A percentile compares a stretch with the other conserved stretches of the same genome.
Evolutionary conservation across 352 stramenopile genomes (phyloP).

Genomic region (Nothophytophthora sp.): DNA sequence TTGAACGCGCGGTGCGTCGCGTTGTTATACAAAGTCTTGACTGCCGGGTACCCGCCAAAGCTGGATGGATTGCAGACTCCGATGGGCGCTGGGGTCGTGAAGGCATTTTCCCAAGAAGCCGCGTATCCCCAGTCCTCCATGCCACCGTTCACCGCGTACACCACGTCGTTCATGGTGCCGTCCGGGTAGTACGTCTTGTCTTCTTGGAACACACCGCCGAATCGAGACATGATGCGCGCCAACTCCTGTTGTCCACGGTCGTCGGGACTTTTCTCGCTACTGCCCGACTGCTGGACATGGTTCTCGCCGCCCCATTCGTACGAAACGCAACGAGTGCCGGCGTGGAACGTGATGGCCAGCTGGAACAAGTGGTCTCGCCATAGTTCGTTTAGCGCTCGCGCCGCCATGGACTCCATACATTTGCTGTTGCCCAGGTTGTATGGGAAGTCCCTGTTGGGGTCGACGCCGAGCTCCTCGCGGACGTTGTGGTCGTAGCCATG

Average conservation of each 20-base stretch:
- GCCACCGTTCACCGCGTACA: conserved; percentile 94
- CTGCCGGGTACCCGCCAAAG: conserved; percentile 82
- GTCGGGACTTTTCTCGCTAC: conserved; percentile 55
- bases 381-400: conserved; percentile 94
- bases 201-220: conserved; percentile 70
- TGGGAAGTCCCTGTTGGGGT: conserved; percentile 98
- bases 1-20: conserved; percentile 92
- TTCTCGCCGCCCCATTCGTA: conserved; percentile 97
- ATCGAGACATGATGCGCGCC: conserved; percentile 58
- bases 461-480: conserved; percentile 80
- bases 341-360: conserved; percentile 96
- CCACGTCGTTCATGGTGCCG: conserved; percentile 92
- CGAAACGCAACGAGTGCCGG: conserved; percentile 92
- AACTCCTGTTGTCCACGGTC: conserved; percentile 54
- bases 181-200: conserved; percentile 58
- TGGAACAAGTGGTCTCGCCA: conserved; percentile 96
- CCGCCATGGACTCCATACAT: conserved; percentile 95
- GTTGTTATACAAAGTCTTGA: conserved; percentile 92
- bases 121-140: conserved; percentile 98
- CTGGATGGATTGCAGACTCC: conserved; percentile 79
- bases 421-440: conserved; percentile 75
- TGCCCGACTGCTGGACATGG: conserved; percentile 51
- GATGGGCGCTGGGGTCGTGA: conserved; percentile 44
- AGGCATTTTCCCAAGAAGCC: conserved; percentile 74
- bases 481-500: conserved; percentile 88